These are phyloP conservation scores for Epichloe aotearoae DNA, from an alignment of 2,329 filamentous ascomycete species.

Conservation along the genomic window DNA sequence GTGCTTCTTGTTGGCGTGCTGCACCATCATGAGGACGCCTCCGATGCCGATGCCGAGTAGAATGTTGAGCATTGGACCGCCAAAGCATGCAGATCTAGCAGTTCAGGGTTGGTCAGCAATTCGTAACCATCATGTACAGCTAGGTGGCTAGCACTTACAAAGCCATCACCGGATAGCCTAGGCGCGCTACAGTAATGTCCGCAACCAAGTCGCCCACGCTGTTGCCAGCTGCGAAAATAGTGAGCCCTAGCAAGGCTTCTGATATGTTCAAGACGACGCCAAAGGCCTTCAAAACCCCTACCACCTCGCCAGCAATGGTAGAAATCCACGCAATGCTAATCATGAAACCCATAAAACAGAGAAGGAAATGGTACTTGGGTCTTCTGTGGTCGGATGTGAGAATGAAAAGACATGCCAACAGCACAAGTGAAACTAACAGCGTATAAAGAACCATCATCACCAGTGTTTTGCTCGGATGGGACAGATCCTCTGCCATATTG, in stretches of 20 bases:
- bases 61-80: conserved; percentile 97
- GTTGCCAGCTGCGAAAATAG: conserved; percentile 93
- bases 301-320: conserved; percentile 88
- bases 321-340: conserved; percentile 95
- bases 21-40: conserved; percentile 76
- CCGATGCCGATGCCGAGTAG: conserved; percentile 86
- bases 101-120: neutral
- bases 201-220: conserved; percentile 88
- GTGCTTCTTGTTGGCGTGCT: conserved; percentile 51
- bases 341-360: conserved; percentile 81
- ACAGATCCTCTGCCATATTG: conserved; percentile 46
- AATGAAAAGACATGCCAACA: conserved; percentile 52
- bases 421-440: conserved; percentile 53
- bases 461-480: conserved; percentile 37
- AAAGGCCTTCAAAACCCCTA: conserved; percentile 83
- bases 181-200: conserved; percentile 81
- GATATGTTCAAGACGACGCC: conserved; percentile 87
- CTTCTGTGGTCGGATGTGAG: conserved; percentile 55
- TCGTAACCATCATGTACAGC: neutral
- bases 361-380: conserved; percentile 59
- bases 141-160: conserved; percentile 31
- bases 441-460: conserved; percentile 47
- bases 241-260: conserved; percentile 87
- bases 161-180: conserved; percentile 96
- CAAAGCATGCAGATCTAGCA: conserved; percentile 72